Base-by-base conservation (phyloP, 208 protist species). In the Trypanosoma congolense region DNA sequence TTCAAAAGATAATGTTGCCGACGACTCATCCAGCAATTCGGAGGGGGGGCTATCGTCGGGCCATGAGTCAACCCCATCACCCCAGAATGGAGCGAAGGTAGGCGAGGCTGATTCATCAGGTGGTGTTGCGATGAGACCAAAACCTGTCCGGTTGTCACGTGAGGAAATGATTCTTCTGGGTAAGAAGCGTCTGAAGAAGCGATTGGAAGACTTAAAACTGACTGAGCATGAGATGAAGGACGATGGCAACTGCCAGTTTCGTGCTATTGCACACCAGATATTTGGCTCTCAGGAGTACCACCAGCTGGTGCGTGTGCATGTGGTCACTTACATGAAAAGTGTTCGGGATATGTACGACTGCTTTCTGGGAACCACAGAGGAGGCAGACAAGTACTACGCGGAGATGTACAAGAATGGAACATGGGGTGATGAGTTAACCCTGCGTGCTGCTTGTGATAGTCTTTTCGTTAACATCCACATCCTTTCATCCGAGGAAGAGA, bases 171-270 rank as follows among this genome's bases (percentile, higher is more conserved):
- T 91, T 52, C 70, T 65, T 8, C 63, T 87, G 9, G 83, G 83
- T 1, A 73, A 61, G 42, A 25, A 73, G 59, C 74, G 82, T 9
- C 56, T 93, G 30, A 44, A 75, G 30, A 49, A 76, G 29, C 87
- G 87, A 6, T 45, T 89, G 6, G 70, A 65, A 47, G 65, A 84
- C 26, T 61, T 93, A 19, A 57, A 74, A 40, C 70, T 93, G 14
- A 46, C 72, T 16, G 48, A 79, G 19, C 65, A 79, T 52, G 70
- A 61, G 44, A 72, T 93, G 18, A 73, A 75, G 26, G 77, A 87
- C 65, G 88, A 95, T 58, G 88, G 88, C 36, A 95, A 95, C 63
- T 95, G 88, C 52, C 86, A 92, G 56, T 95, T 95, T 62, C 76
- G 85, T 31, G 77, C 85, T 51, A 75, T 95, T 60, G 69, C 85